Evolutionary conservation across 805 yeast species (phyloP).

Genomic region (Wickerhamiella parazyma): DNA sequence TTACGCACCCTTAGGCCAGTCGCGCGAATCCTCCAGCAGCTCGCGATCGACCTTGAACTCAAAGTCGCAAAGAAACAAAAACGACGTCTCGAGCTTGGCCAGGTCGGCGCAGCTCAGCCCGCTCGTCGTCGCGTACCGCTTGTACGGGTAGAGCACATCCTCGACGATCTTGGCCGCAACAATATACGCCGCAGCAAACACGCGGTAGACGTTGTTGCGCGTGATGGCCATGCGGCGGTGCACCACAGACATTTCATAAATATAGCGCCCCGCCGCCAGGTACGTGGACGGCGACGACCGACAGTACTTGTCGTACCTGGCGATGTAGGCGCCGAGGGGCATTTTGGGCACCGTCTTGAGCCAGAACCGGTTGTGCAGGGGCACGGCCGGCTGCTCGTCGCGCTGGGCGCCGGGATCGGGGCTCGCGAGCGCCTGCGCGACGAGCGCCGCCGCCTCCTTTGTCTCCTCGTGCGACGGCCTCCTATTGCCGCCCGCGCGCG

Average conservation of each 20-base stretch:
- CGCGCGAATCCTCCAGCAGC: not conserved
- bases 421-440: slow-evolving; percentile 3
- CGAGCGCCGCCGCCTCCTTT: slow-evolving; percentile 8
- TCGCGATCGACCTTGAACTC: slow-evolving; percentile 33
- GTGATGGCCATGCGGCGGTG: slow-evolving; percentile 25
- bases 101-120: slow-evolving; percentile 35
- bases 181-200: slow-evolving; percentile 33
- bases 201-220: slow-evolving; percentile 29
- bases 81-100: slow-evolving; percentile 36
- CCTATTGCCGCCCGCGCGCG: slow-evolving; percentile 7
- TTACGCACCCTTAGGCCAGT: not conserved
- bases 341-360: slow-evolving; percentile 20
- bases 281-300: slow-evolving; percentile 28
- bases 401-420: not conserved
- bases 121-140: slow-evolving; percentile 35
- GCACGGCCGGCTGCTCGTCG: slow-evolving; percentile 7
- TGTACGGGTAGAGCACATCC: slow-evolving; percentile 34
- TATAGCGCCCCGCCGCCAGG: slow-evolving; percentile 26
- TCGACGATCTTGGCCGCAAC: slow-evolving; percentile 36
- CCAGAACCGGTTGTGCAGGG: slow-evolving; percentile 19
- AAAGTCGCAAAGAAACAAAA: slow-evolving; percentile 38
- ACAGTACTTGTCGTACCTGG: slow-evolving; percentile 29
- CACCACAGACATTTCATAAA: slow-evolving; percentile 25
- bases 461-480: slow-evolving; percentile 14
- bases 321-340: slow-evolving; percentile 23